Base-by-base conservation (phyloP, 1,284 basidiomycete species). In the Limonomyces culmigenus region DNA sequence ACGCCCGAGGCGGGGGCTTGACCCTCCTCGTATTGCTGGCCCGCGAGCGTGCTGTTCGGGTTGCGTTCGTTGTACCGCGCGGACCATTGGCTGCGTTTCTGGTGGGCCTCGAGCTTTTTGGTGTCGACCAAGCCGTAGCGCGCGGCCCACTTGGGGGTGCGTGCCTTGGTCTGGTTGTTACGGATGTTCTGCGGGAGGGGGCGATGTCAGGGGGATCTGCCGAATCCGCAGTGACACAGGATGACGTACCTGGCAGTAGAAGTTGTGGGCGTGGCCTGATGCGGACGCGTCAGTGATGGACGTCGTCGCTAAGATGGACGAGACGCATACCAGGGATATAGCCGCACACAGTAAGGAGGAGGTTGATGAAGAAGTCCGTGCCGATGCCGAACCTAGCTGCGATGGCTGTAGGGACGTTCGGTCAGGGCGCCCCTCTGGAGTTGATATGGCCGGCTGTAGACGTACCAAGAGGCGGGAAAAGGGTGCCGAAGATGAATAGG, bases 101-200 rank as follows among this genome's bases (percentile, higher is more conserved):
- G 67, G 42, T 78, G 75, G 49, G 86, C 78, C 46, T 73, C 67
- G 48, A 83, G 74, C 45, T 78, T 73, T 16, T 72, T 61, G 19
- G 70, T 76, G 51, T 91, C 71, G 45, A 95, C 73, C 34, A 96
- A 75, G 23, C 89, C 89, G 50, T 85, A 86, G 42, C 77, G 74
- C 53, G 87, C 67, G 0, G 83, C 85, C 92, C 92, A 97, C 52
- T 93, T 89, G 13, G 92, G 92, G 16, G 91, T 95, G 39, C 92
- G 77, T 19, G 70, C 65, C 50, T 83, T 69, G 47, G 75, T 92
- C 63, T 91, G 86, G 65, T 96, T 96, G 62, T 96, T 96, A 37
- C 92, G 70, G 45, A 97, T 77, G 58, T 93, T 95, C 74, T 95
- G 13, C 13, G 13, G 15, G 20, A 3, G 30, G 29, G 8, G 32